phyloP scores from a whole-genome alignment of 495 filamentous ascomycete species.

The Annulohypoxylon maeteangense region DNA sequence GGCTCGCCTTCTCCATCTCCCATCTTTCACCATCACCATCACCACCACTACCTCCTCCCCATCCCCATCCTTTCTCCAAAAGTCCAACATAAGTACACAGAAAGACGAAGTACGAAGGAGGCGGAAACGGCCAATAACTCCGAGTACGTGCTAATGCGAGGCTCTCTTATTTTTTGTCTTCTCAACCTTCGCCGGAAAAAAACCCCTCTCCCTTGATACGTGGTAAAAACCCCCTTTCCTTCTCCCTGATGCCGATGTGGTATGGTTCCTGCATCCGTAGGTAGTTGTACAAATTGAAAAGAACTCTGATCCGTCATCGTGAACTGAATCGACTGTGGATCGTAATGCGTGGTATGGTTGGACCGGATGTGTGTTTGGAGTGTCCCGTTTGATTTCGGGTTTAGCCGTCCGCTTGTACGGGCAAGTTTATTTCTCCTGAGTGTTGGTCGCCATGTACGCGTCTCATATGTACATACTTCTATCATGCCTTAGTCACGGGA shows the following conservation, averaged over 20 bases:
- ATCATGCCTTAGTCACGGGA: constrained; percentile 32
- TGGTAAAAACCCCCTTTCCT: background rate
- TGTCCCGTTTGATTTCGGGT: background rate
- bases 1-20: constrained; percentile 18
- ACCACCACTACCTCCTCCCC: background rate
- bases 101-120: constrained; percentile 16
- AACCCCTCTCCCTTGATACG: background rate
- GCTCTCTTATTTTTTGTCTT: background rate
- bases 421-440: background rate
- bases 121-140: constrained; percentile 31
- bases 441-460: background rate
- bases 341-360: background rate
- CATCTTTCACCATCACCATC: background rate
- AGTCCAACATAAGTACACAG: constrained; percentile 1
- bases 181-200: constrained; percentile 18
- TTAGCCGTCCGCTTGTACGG: background rate
- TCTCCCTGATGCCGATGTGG: constrained; percentile 1
- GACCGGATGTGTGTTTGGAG: background rate
- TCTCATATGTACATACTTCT: background rate
- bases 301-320: background rate
- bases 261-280: background rate
- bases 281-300: constrained; percentile 30
- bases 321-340: constrained; percentile 2
- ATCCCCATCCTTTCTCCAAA: background rate
- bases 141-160: constrained; percentile 39